Evolutionary conservation across 78 protist genomes (phyloP).

Genomic region (Dictyostelium purpureum): DNA sequence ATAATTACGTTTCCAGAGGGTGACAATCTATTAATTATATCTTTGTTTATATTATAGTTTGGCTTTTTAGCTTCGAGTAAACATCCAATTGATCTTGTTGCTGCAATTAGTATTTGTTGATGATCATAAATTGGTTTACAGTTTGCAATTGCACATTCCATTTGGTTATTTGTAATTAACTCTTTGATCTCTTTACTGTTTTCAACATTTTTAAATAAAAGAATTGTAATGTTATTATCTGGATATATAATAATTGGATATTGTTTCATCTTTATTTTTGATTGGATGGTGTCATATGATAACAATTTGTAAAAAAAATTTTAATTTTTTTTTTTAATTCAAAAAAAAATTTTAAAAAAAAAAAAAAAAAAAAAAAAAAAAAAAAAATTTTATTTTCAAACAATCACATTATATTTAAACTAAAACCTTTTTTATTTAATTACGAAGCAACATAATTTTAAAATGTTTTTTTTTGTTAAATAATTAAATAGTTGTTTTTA

Average conservation of each 20-base stretch:
- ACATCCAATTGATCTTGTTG: not conserved
- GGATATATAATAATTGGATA: conserved; percentile 1
- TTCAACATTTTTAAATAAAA: conserved; percentile 21
- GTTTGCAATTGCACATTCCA: conserved; percentile 46
- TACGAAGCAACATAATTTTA: too few relatives aligned
- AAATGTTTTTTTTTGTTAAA: too few relatives aligned
- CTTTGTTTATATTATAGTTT: conserved; percentile 16
- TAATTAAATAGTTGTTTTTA: too few relatives aligned
- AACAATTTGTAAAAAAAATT: too few relatives aligned
- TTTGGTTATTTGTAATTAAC: not conserved
- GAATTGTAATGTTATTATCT: conserved; percentile 9
- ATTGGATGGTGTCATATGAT: too few relatives aligned
- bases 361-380: too few relatives aligned
- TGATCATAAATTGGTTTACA: conserved; percentile 15
- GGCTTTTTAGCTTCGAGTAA: not conserved
- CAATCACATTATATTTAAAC: too few relatives aligned
- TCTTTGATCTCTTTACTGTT: conserved; percentile 37
- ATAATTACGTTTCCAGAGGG: conserved; percentile 44
- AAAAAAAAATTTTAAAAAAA: too few relatives aligned
- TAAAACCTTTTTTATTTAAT: too few relatives aligned
- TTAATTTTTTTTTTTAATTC: too few relatives aligned
- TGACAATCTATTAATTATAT: conserved; percentile 38
- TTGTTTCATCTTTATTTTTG: not conserved
- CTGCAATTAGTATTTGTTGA: conserved; percentile 28
- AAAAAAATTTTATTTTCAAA: too few relatives aligned